Percentiles rank a stretch among this genome's conserved stretches.
Conservation (phyloP, 2,329 filamentous ascomycete species). For the Aspergillus novofumigatus region DNA sequence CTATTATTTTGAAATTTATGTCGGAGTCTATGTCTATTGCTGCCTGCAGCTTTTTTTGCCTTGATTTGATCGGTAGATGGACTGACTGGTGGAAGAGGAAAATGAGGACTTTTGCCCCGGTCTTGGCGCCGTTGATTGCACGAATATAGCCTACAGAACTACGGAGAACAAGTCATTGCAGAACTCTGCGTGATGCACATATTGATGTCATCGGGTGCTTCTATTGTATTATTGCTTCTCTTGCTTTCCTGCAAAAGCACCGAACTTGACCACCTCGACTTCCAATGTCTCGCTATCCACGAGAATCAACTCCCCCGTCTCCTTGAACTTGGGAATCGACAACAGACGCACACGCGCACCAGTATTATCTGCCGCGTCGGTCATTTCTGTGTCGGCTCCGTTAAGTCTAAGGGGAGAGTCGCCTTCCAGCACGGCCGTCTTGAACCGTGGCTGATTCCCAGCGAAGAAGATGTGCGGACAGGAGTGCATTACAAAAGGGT, state of each 20-base stretch:
- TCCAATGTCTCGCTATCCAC: slow-evolving; percentile 83
- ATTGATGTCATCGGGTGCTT: too few species aligned
- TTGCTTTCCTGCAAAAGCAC: slow-evolving; percentile 35
- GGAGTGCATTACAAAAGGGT: slow-evolving; percentile 79
- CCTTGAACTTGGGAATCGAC: slow-evolving; percentile 75
- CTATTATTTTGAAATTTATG: background rate
- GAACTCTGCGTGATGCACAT: too few species aligned
- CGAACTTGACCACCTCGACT: slow-evolving; percentile 64
- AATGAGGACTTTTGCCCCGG: slow-evolving; percentile 2
- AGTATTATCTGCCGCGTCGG: slow-evolving; percentile 38
- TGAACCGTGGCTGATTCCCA: slow-evolving; percentile 77
- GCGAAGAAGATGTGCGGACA: slow-evolving; percentile 92
- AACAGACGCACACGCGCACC: slow-evolving; percentile 72
- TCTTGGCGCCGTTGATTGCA: slow-evolving; percentile 17
- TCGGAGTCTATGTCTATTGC: slow-evolving; percentile 25
- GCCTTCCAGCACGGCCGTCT: slow-evolving; percentile 63
- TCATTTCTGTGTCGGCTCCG: slow-evolving; percentile 32
- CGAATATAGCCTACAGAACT: background rate
- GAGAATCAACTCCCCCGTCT: slow-evolving; percentile 74
- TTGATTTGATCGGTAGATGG: background rate
- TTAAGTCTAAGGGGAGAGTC: slow-evolving; percentile 29
- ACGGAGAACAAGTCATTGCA: background rate
- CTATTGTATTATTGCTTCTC: slow-evolving; percentile 27
- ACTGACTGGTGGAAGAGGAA: background rate
- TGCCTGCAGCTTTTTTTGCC: background rate